A percentile compares a stretch with the other conserved stretches of the same genome.
Conservation (phyloP, 306 rosid genomes). For the Acmispon strigosus region DNA sequence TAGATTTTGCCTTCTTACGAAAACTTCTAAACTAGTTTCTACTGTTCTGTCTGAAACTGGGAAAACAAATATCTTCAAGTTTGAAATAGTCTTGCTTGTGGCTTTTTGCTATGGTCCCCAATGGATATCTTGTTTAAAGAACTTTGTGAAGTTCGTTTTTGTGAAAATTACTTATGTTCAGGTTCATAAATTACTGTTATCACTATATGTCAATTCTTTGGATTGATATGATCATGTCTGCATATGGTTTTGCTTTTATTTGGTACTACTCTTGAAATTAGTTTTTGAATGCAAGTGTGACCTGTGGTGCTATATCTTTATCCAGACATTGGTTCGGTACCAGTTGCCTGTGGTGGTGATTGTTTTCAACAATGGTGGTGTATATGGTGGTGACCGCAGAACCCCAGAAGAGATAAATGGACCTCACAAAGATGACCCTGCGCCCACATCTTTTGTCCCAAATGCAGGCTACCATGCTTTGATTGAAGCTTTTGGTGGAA, state of each 20-base stretch:
- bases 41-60: neutral
- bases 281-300: constrained; percentile 1
- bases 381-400: constrained; percentile 36
- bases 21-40: neutral
- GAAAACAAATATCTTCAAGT: neutral
- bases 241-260: neutral
- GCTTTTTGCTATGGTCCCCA: neutral
- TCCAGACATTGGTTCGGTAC: constrained; percentile 91
- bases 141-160: neutral
- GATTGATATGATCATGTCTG: neutral
- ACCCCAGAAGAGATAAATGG: constrained; percentile 63
- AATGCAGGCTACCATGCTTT: constrained; percentile 66
- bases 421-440: constrained; percentile 85
- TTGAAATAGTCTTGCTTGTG: neutral
- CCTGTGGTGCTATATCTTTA: neutral
- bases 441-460: constrained; percentile 85
- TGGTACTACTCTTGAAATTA: neutral
- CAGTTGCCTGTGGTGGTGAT: constrained; percentile 84
- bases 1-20: neutral
- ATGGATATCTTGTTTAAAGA: neutral
- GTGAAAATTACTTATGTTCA: neutral
- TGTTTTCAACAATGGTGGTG: constrained; percentile 89
- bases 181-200: neutral
- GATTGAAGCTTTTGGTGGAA: constrained; percentile 98
- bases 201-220: neutral